Percentiles rank a stretch among this genome's conserved stretches.
phyloP scores from a whole-genome alignment of 768 basidiomycete species.

The Leccinum disarticulatum region DNA sequence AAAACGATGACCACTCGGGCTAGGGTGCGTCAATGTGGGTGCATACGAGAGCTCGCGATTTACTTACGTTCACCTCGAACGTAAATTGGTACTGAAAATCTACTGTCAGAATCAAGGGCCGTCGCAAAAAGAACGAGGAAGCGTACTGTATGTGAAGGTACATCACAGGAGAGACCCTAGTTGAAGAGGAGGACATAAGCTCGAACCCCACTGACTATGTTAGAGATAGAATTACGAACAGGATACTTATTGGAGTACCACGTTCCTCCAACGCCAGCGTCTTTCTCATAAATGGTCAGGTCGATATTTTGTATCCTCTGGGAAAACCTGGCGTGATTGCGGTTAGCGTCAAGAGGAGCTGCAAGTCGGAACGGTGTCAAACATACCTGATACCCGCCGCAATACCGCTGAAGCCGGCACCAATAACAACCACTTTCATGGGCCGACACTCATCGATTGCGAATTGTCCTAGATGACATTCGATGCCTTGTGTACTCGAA shows the following conservation, averaged over 20 bases:
- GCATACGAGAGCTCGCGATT: neutral
- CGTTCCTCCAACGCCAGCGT: conserved; percentile 58
- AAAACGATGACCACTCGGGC: conserved; percentile 53
- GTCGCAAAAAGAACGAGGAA: conserved; percentile 1
- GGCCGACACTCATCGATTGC: neutral
- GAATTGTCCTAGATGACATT: neutral
- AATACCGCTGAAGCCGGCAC: neutral
- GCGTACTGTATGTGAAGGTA: conserved; percentile 55
- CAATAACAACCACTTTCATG: neutral
- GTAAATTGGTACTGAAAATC: conserved; percentile 53
- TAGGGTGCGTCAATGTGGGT: neutral
- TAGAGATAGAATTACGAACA: conserved; percentile 27
- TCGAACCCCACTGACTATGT: neutral
- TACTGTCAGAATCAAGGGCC: neutral
- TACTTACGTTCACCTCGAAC: conserved; percentile 50
- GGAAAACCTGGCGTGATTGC: neutral
- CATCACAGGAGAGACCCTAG: conserved; percentile 58
- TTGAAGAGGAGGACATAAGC: neutral
- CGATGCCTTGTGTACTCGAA: neutral
- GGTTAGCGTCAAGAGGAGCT: neutral
- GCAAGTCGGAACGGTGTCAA: neutral
- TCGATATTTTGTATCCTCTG: conserved; percentile 41
- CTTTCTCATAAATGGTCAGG: conserved; percentile 59
- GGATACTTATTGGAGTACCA: conserved; percentile 61
- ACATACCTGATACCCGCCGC: neutral